Conservation (phyloP, 2,329 filamentous ascomycete species). For the Fusarium cicatricum region DNA sequence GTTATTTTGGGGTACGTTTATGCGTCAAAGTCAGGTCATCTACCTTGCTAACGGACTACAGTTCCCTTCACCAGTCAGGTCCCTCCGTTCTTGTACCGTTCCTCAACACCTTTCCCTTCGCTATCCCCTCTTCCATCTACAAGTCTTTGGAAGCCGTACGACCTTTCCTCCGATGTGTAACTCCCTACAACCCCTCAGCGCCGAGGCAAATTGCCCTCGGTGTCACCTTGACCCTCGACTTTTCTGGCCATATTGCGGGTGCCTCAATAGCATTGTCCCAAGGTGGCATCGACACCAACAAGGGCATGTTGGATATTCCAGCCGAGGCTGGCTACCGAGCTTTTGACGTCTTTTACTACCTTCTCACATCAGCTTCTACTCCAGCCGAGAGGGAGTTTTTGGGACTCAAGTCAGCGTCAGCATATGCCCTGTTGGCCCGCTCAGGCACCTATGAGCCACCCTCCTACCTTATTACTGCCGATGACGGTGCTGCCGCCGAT, state of each 20-base stretch:
- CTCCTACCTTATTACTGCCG: conserved; percentile 87
- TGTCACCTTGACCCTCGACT: conserved; percentile 81
- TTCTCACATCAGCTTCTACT: conserved; percentile 90
- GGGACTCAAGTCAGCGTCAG: conserved; percentile 77
- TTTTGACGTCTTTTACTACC: conserved; percentile 98
- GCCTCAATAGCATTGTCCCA: conserved; percentile 82
- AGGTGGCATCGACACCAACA: conserved; percentile 84
- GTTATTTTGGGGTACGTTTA: conserved; percentile 81
- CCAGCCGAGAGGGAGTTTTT: conserved; percentile 89
- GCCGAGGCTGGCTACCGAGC: conserved; percentile 83
- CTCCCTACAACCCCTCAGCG: conserved; percentile 86
- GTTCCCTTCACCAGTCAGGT: conserved; percentile 86
- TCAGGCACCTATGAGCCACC: conserved; percentile 89
- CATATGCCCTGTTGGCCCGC: conserved; percentile 80
- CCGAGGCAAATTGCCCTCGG: conserved; percentile 83
- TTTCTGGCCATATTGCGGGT: conserved; percentile 79
- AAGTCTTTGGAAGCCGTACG: conserved; percentile 82
- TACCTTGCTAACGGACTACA: conserved; percentile 49
- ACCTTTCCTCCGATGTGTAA: conserved; percentile 88
- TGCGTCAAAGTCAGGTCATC: not conserved
- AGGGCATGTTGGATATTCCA: conserved; percentile 83
- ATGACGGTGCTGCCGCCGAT: conserved; percentile 91
- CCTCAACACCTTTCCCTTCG: conserved; percentile 79
- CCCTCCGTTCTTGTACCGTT: conserved; percentile 87
- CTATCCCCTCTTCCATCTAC: conserved; percentile 77